Evolutionary conservation across 192 early-diverging fungal species (phyloP).

Genomic region (Coemansia erecta): DNA sequence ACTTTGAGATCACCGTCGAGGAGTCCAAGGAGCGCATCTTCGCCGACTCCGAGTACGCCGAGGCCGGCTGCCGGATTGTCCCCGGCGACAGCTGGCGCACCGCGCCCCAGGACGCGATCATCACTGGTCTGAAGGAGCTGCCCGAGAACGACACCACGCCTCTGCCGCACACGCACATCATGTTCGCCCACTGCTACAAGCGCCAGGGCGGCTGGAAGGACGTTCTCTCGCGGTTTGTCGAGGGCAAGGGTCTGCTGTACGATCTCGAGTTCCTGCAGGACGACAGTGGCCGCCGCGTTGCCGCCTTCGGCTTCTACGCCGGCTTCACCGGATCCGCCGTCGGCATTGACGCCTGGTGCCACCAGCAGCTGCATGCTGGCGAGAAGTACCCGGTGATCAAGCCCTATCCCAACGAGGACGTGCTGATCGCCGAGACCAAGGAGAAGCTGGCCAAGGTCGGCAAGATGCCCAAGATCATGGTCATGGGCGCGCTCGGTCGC

Average conservation of each 20-base stretch:
- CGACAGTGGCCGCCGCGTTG: slow-evolving; percentile 80
- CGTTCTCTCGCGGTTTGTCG: slow-evolving; percentile 78
- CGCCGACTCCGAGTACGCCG: slow-evolving; percentile 82
- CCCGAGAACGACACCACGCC: slow-evolving; percentile 90
- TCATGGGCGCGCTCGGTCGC: slow-evolving; percentile 97
- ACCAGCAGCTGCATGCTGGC: slow-evolving; percentile 61
- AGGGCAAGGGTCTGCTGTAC: slow-evolving; percentile 81
- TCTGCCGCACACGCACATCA: slow-evolving; percentile 90
- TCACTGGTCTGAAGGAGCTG: slow-evolving; percentile 95
- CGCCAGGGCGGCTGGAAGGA: slow-evolving; percentile 92
- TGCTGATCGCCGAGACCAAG: slow-evolving; percentile 72
- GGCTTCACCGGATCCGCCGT: slow-evolving; percentile 94
- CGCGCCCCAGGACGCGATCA: slow-evolving; percentile 88
- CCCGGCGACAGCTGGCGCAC: slow-evolving; percentile 76
- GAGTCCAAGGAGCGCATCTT: slow-evolving; percentile 80
- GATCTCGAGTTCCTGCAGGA: slow-evolving; percentile 96
- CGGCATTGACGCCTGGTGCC: slow-evolving; percentile 89
- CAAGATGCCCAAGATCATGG: slow-evolving; percentile 78
- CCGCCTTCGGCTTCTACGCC: slow-evolving; percentile 96
- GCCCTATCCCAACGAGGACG: slow-evolving; percentile 82
- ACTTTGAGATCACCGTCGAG: slow-evolving; percentile 89
- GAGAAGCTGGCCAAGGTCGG: slow-evolving; percentile 59
- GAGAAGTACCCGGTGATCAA: slow-evolving; percentile 71
- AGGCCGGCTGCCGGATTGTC: slow-evolving; percentile 78
- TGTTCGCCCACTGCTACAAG: slow-evolving; percentile 99